phyloP scores from a whole-genome alignment of 495 filamentous ascomycete genomes.

The Bombardia bombarda region DNA sequence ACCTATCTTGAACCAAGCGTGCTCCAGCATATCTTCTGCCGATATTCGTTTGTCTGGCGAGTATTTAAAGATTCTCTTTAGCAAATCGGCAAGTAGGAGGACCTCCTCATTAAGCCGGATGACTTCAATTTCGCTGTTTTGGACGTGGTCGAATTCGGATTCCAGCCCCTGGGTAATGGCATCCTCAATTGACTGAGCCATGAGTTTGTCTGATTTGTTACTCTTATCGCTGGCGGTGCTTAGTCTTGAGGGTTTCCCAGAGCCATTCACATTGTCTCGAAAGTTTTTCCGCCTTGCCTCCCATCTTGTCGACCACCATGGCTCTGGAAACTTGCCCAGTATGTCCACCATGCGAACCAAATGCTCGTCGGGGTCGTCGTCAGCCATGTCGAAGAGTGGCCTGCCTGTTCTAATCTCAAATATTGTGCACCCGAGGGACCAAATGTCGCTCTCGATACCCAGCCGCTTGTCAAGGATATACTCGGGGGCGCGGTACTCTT shows the following conservation, averaged over 20 bases:
- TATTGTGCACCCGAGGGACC: constrained; percentile 27
- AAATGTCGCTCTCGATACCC: constrained; percentile 19
- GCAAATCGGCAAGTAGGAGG: constrained; percentile 13
- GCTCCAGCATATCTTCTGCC: constrained; percentile 9
- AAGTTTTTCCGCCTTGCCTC: constrained; percentile 11
- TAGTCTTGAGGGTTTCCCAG: background rate
- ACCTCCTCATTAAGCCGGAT: no score
- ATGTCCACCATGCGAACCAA: constrained; percentile 19
- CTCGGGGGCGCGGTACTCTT: constrained; percentile 24
- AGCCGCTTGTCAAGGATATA: constrained; percentile 17
- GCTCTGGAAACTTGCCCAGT: constrained; percentile 24
- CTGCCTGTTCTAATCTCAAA: constrained; percentile 27
- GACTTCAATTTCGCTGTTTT: background rate
- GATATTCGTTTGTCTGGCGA: constrained; percentile 13
- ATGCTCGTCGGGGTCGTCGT: constrained; percentile 19
- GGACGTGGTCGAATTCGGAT: background rate
- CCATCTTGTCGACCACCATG: constrained; percentile 26
- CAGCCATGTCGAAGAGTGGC: constrained; percentile 16
- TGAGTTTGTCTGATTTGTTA: background rate
- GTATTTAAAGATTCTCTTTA: constrained; percentile 14
- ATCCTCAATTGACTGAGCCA: constrained; percentile 6
- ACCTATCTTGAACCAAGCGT: constrained; percentile 17
- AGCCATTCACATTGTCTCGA: constrained; percentile 10
- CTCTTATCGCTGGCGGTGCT: background rate
- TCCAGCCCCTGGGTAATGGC: constrained; percentile 1